These are phyloP conservation scores for maize (Zea mays) DNA, from an alignment of 176 grass and related monocot species.

Conservation along the genomic window DNA sequence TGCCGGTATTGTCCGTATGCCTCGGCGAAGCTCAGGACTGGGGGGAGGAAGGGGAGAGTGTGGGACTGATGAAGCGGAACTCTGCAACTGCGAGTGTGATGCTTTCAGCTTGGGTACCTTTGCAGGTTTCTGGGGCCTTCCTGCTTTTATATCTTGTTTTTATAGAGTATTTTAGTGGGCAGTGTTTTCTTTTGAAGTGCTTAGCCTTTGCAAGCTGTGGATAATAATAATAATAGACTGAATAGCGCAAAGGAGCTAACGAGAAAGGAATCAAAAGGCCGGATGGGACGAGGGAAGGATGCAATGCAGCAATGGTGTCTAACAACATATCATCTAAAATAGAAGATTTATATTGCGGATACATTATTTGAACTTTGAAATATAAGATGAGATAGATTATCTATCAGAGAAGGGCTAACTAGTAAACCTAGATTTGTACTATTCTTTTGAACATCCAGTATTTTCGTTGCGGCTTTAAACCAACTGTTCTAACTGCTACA, in stretches of 20 bases:
- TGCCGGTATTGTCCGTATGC: not conserved
- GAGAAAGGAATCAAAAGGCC: constrained; percentile 16
- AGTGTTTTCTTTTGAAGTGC: not conserved
- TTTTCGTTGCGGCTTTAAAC: too few species aligned
- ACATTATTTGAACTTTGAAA: too few species aligned
- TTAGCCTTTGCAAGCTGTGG: constrained; percentile 32
- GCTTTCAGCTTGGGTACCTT: constrained; percentile 20
- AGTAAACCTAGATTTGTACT: not conserved
- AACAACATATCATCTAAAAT: too few species aligned
- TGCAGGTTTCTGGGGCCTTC: constrained; percentile 31
- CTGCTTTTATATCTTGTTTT: constrained; percentile 33
- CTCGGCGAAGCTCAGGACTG: not conserved
- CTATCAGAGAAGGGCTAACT: too few species aligned
- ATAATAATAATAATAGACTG: not conserved
- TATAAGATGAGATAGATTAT: too few species aligned
- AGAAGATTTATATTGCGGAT: too few species aligned
- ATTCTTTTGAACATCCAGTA: too few species aligned
- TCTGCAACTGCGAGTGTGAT: not conserved
- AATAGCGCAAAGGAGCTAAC: not conserved
- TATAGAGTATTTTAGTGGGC: constrained; percentile 19
- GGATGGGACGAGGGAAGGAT: not conserved
- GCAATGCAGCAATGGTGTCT: not conserved
- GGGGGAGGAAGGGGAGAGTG: not conserved
- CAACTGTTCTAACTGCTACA: too few species aligned
- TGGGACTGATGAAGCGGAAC: not conserved